A percentile compares a stretch with the other conserved stretches of the same genome.
phyloP scores from a whole-genome alignment of 2,329 filamentous ascomycete genomes.

The Neofusicoccum umdonicola region DNA sequence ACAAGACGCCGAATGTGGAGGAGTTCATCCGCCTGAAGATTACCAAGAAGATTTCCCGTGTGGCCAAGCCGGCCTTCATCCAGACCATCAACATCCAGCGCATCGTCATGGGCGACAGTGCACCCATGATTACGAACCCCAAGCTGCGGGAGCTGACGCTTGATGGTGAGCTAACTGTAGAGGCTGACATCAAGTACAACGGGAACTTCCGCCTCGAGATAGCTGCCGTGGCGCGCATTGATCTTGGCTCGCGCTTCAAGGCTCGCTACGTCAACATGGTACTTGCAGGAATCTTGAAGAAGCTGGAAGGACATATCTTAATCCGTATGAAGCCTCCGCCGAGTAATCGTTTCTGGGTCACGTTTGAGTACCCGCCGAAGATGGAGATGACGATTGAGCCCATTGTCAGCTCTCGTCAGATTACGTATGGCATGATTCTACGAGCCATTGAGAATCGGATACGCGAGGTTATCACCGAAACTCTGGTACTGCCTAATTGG shows the following conservation, averaged over 20 bases:
- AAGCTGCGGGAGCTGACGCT: conserved; percentile 85
- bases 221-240: conserved; percentile 87
- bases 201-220: conserved; percentile 89
- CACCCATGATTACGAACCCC: conserved; percentile 85
- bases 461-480: conserved; percentile 89
- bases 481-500: conserved; percentile 89
- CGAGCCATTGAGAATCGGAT: conserved; percentile 93
- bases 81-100: conserved; percentile 78
- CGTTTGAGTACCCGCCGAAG: conserved; percentile 90
- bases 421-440: conserved; percentile 89
- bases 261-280: conserved; percentile 85
- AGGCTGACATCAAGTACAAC: conserved; percentile 83
- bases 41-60: conserved; percentile 91
- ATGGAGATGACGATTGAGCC: conserved; percentile 94
- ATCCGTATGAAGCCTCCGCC: conserved; percentile 91
- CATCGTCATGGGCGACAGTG: conserved; percentile 82
- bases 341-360: conserved; percentile 93
- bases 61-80: conserved; percentile 88
- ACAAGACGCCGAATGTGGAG: conserved; percentile 80
- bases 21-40: conserved; percentile 79
- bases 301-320: conserved; percentile 78
- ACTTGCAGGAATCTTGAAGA: conserved; percentile 79
- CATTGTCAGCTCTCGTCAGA: conserved; percentile 90
- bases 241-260: conserved; percentile 85
- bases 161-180: conserved; percentile 83